A percentile compares a stretch with the other conserved stretches of the same genome.
Conservation (phyloP, 148 eudicot species). For the Rhododendron molle region DNA sequence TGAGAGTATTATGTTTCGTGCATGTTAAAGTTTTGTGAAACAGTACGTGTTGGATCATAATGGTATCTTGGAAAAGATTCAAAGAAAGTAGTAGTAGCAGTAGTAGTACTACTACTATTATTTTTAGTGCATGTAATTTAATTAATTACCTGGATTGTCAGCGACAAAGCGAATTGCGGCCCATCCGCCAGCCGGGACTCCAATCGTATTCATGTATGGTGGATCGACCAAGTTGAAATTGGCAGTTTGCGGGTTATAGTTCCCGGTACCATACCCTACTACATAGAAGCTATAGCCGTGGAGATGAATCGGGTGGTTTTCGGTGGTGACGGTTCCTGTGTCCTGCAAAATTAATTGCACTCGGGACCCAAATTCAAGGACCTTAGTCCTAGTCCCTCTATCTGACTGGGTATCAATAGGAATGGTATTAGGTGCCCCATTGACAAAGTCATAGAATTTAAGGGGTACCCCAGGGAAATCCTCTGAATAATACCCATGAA, state of each 20-base stretch:
- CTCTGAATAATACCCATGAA: conserved; percentile 46
- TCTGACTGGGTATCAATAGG: conserved; percentile 42
- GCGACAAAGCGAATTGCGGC: conserved; percentile 61
- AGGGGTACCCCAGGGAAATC: conserved; percentile 56
- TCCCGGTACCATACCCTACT: conserved; percentile 58
- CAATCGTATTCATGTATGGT: conserved; percentile 56
- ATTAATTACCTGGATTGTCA: conserved; percentile 59
- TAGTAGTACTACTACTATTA: too few species aligned
- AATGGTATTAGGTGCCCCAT: conserved; percentile 53
- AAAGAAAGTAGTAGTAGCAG: not conserved
- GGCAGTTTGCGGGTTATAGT: conserved; percentile 47
- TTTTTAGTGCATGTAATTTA: not conserved
- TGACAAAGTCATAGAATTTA: conserved; percentile 53
- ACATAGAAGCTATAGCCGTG: conserved; percentile 69
- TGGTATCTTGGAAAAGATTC: not conserved
- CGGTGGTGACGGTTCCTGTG: conserved; percentile 56
- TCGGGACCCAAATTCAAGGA: conserved; percentile 44
- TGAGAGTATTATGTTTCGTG: too few species aligned
- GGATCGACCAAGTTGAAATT: conserved; percentile 62
- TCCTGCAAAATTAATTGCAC: conserved; percentile 62
- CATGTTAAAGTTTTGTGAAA: not conserved
- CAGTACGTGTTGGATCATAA: not conserved
- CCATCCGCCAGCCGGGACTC: conserved; percentile 73
- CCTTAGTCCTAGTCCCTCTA: conserved; percentile 44
- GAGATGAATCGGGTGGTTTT: conserved; percentile 68